A percentile compares a stretch with the other conserved stretches of the same genome.
phyloP scores from a whole-genome alignment of 305 asterid species.

The Nicotiana rustica region DNA sequence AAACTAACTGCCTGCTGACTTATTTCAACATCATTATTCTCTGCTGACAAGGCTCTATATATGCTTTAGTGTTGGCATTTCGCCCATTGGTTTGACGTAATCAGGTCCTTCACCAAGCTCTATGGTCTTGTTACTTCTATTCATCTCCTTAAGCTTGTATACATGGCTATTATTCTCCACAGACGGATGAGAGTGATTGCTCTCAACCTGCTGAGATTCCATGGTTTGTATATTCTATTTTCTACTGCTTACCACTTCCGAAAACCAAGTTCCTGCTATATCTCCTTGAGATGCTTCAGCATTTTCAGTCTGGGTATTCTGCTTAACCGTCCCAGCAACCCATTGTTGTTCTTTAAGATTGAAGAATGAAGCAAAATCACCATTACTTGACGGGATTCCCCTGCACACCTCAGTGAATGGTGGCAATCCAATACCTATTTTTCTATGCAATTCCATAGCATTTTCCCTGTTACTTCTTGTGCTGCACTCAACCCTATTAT shows the following conservation, averaged over 20 bases:
- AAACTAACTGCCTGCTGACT: too few relatives aligned
- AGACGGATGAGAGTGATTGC: constrained; percentile 40
- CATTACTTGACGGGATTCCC: constrained; percentile 35
- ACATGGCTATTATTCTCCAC: not conserved
- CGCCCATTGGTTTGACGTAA: constrained; percentile 28
- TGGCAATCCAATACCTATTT: constrained; percentile 40
- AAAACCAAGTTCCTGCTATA: constrained; percentile 44
- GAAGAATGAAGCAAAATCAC: constrained; percentile 42
- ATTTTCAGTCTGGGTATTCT: constrained; percentile 43
- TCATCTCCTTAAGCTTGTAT: constrained; percentile 36
- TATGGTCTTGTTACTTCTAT: constrained; percentile 41
- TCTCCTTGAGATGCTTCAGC: constrained; percentile 50
- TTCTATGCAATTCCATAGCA: constrained; percentile 42
- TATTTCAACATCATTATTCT: too few relatives aligned
- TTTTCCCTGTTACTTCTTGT: constrained; percentile 39
- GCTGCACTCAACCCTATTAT: constrained; percentile 46
- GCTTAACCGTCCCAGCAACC: constrained; percentile 41
- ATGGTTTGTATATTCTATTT: constrained; percentile 48
- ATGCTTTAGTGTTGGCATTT: constrained; percentile 28
- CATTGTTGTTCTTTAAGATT: constrained; percentile 39
- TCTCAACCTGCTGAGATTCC: constrained; percentile 54
- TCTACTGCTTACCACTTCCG: constrained; percentile 48
- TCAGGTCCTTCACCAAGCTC: constrained; percentile 42
- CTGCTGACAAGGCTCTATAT: too few relatives aligned
- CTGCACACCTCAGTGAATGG: constrained; percentile 37